phyloP scores from a whole-genome alignment of 495 filamentous ascomycete genomes.

The Aspergillus conjunctus region DNA sequence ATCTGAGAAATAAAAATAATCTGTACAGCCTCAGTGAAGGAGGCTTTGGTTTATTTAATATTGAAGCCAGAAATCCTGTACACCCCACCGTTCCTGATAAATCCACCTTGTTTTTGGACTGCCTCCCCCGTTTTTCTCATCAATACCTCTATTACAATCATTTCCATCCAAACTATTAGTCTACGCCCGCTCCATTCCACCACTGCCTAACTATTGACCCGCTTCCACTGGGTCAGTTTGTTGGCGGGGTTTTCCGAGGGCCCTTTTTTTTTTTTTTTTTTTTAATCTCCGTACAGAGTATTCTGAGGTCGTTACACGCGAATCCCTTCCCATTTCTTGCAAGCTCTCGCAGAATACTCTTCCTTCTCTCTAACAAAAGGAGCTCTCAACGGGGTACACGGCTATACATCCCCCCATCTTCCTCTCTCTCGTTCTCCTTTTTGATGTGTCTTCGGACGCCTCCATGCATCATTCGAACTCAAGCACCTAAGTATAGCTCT shows the following conservation, averaged over 20 bases:
- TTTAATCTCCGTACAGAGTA: constrained; percentile 8
- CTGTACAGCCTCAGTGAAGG: constrained; percentile 2
- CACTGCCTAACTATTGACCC: neutral
- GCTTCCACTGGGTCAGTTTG: constrained; percentile 4
- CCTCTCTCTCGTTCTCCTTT: constrained; percentile 1
- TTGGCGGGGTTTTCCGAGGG: constrained; percentile 20
- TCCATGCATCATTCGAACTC: constrained; percentile 11
- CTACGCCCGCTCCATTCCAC: neutral
- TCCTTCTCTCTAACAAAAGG: constrained; percentile 1
- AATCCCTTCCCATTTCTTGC: constrained; percentile 16
- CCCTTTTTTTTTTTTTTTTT: constrained; percentile 12
- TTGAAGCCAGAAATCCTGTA: neutral
- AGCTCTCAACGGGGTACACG: neutral
- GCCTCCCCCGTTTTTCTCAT: neutral
- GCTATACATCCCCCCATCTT: constrained; percentile 9
- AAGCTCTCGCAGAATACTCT: neutral
- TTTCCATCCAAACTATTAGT: constrained; percentile 2
- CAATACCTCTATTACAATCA: neutral
- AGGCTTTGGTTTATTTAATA: neutral
- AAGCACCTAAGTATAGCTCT: constrained; percentile 18
- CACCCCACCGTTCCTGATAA: constrained; percentile 2
- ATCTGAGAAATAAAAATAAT: neutral
- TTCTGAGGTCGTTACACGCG: constrained; percentile 2
- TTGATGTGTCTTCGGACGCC: constrained; percentile 17
- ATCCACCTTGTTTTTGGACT: neutral